Base-by-base conservation (phyloP, 1,139 yeast genomes). In the Candida smagusa region DNA sequence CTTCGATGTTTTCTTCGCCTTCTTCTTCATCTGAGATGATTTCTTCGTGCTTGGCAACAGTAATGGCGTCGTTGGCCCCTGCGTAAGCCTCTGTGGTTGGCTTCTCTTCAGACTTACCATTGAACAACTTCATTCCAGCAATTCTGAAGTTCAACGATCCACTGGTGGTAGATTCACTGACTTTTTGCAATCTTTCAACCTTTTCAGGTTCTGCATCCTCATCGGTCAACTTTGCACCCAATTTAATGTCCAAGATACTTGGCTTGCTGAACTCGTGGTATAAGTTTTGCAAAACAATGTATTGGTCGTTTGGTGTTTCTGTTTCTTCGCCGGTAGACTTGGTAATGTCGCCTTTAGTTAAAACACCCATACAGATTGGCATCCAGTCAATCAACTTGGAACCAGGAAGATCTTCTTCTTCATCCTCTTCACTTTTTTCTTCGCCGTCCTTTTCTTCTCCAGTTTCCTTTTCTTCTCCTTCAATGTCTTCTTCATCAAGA, bases 51-150 rank as follows among this genome's bases (percentile, higher is more conserved):
- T 43, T 39, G 1, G 39, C 37, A 2, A 42, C 35, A 6, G 39
- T 44, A 1, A 54, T 43, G 9, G 51, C 40, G 6, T 43, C 43
- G 12, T 34, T 39, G 43, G 49, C 43, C 2, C 37, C 45, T 2
- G 43, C 40, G 30, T 46, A 51, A 4, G 48, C 24, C 12, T 38
- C 38, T 6, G 12, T 8, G 3, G 30, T 22, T 1, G 35, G 39
- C 22, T 28, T 27, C 5, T 22, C 37, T 1, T 43, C 42, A 2
- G 37, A 30, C 9, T 33, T 19, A 7, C 50, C 54, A 32, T 59
- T 54, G 46, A 61, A 71, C 2, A 84, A 60, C 49, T 82, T 83
- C 95, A 92, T 86, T 0, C 98, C 98, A 49, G 97, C 90, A 2
- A 92, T 75, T 41, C 98, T 66, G 46, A 84, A 79, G 13, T 79